These are phyloP conservation scores for Coemansia asiatica DNA, from an alignment of 192 early-diverging fungal genomes.

Conservation along the genomic window DNA sequence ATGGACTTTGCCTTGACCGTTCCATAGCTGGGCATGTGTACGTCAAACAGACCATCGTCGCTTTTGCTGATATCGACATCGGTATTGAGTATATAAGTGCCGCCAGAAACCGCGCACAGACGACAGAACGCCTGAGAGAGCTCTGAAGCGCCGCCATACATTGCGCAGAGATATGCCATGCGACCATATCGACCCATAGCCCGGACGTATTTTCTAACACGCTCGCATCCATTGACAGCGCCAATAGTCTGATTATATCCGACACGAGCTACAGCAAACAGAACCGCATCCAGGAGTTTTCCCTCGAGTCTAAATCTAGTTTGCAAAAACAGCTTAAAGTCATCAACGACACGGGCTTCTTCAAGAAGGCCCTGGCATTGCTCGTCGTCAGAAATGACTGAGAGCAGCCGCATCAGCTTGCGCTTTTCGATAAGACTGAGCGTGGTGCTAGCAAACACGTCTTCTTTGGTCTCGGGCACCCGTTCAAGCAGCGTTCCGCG, in stretches of 20 bases:
- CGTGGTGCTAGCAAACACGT: constrained; percentile 79
- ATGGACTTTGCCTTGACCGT: constrained; percentile 48
- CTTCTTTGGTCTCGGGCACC: constrained; percentile 88
- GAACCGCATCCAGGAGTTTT: constrained; percentile 59
- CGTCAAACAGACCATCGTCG: constrained; percentile 43
- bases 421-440: constrained; percentile 83
- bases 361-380: background rate
- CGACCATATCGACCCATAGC: constrained; percentile 86
- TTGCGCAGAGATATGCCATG: constrained; percentile 74
- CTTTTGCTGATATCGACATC: constrained; percentile 40
- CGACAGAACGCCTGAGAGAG: constrained; percentile 89
- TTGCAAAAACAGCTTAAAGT: constrained; percentile 48
- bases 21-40: constrained; percentile 35
- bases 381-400: constrained; percentile 59
- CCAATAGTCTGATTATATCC: constrained; percentile 25
- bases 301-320: constrained; percentile 62
- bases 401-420: constrained; percentile 86
- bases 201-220: constrained; percentile 64
- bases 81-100: constrained; percentile 76
- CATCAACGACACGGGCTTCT: constrained; percentile 28
- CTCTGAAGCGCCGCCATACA: constrained; percentile 90
- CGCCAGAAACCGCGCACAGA: constrained; percentile 86
- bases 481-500: constrained; percentile 52
- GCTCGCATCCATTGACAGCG: constrained; percentile 65
- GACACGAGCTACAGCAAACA: constrained; percentile 65